Evolutionary conservation across 163 green algal species (phyloP), one percentile per base, ranked within the genome.

Genomic region (Coccomyxa subellipsoidea): DNA sequence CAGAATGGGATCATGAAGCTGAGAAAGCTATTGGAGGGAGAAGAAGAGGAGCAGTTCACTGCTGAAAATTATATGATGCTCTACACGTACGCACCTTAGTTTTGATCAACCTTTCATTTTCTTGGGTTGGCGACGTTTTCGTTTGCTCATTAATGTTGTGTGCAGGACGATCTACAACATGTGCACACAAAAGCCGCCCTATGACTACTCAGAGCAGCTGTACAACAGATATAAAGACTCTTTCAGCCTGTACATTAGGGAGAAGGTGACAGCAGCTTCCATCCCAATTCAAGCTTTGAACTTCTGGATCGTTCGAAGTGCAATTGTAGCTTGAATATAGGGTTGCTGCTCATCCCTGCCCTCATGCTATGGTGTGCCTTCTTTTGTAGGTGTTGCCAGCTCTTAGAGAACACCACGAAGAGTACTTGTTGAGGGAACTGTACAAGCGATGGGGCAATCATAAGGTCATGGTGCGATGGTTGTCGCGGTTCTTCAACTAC

Each of bases 401-500:
- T 18, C 85, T 99, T 79, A 86, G 83, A 5, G 92, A 97, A 53
- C 92, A 96, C 69, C 85, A 91, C 34, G 94, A 95, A 76, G 96
- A 98, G 90, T 91, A 93, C 78, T 92, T 99, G 84, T 89, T 99
- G 36, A 92, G 90, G 40, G 93, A 98, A 91, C 90, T 99, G 37
- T 88, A 93, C 38, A 84, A 91, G 76, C 87, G 96, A 0, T 99
- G 97, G 97, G 82, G 93, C 54, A 99, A 99, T 89, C 97, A 99
- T 92, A 97, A 98, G 85, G 85, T 98, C 77, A 99, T 99, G 97
- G 94, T 98, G 10, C 91, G 96, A 29, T 99, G 96, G 95, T 88
- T 99, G 40, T 97, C 92, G 0, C 90, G 95, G 36, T 98, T 99
- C 88, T 99, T 99, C 94, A 98, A 98, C 87, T 99, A 99, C 87